Conservation (phyloP, 2,329 filamentous ascomycete genomes). For the Shiraia sp. region DNA sequence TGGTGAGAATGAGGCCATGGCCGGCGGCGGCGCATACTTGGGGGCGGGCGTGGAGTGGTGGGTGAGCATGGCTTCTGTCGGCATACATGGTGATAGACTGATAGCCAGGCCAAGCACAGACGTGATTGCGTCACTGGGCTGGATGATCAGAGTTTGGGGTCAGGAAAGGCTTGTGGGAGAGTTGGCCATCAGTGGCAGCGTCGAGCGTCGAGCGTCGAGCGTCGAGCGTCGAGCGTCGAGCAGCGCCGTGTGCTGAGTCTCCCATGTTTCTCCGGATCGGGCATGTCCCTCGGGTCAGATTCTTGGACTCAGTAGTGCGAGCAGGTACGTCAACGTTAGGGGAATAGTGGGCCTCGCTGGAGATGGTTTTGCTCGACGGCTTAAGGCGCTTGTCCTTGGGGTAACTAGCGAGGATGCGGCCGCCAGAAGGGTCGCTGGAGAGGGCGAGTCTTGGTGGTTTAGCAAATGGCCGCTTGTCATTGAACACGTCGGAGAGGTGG, state of each 20-base stretch:
- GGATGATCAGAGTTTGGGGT: too few relatives aligned
- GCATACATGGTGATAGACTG: too few relatives aligned
- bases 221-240: not conserved
- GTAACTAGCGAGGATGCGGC: too few relatives aligned
- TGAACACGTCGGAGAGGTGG: too few relatives aligned
- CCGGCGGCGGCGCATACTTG: not conserved
- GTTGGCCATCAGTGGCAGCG: not conserved
- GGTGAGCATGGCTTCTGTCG: not conserved
- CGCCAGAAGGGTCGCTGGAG: too few relatives aligned
- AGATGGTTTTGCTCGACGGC: not conserved
- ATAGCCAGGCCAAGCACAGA: too few relatives aligned
- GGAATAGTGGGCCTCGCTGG: slow-evolving; percentile 7
- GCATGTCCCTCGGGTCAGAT: not conserved
- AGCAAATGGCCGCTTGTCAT: too few relatives aligned
- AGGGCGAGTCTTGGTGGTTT: too few relatives aligned
- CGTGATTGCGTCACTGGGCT: too few relatives aligned
- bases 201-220: too few relatives aligned
- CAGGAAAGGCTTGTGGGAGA: too few relatives aligned
- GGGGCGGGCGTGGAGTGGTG: not conserved
- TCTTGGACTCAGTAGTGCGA: slow-evolving; percentile 2
- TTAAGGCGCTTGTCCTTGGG: not conserved
- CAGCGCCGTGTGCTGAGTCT: not conserved
- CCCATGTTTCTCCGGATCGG: not conserved
- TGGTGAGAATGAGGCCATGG: too few relatives aligned
- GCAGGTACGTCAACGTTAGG: slow-evolving; percentile 5